Conservation (phyloP, 164 flowering plant species). For the Echeveria elegans region DNA sequence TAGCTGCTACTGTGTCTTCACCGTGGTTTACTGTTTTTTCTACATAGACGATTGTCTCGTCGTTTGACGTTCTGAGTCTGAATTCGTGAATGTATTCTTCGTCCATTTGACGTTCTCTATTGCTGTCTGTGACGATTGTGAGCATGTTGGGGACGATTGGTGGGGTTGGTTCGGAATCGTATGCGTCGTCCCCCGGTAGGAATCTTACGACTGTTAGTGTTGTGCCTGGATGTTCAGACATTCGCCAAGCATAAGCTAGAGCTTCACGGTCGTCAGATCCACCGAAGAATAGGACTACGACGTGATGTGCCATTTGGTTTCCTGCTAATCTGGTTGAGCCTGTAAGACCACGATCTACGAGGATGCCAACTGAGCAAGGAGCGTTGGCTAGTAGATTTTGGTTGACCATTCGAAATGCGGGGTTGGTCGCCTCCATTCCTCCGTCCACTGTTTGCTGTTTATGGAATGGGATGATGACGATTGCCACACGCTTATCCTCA, state of each 20-base stretch:
- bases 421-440: not conserved
- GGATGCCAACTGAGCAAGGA: conserved; percentile 55
- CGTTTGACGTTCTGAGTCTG: not conserved
- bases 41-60: not conserved
- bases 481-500: conserved; percentile 16
- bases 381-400: conserved; percentile 26
- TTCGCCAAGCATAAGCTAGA: conserved; percentile 23
- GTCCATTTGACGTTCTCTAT: conserved; percentile 5
- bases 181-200: not conserved
- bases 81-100: conserved; percentile 8
- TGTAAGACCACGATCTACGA: conserved; percentile 27
- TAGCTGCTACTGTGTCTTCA: not conserved
- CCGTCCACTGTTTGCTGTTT: conserved; percentile 16
- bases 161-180: not conserved
- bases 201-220: not conserved
- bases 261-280: conserved; percentile 58
- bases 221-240: conserved; percentile 20
- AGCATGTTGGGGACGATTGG: not conserved
- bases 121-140: not conserved
- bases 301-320: conserved; percentile 2
- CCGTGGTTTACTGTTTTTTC: not conserved
- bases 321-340: not conserved
- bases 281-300: conserved; percentile 33
- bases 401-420: conserved; percentile 22
- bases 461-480: conserved; percentile 48